Evolutionary conservation across 768 basidiomycete species (phyloP).

Genomic region (Tricholoma sp.): DNA sequence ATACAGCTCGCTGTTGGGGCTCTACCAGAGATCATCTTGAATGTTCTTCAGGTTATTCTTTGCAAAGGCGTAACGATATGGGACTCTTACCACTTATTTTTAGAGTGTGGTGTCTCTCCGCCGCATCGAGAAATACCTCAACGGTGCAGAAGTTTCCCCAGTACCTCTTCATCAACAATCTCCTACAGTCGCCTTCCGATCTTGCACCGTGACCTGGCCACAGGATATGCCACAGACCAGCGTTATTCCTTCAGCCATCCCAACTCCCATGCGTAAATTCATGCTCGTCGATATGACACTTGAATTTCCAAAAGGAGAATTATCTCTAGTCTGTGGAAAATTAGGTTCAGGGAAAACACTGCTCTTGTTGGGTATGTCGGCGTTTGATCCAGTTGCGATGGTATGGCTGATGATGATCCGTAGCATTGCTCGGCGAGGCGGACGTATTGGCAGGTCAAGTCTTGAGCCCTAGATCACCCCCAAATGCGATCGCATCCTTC

Average conservation of each 20-base stretch:
- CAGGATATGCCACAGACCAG: slow-evolving; percentile 54
- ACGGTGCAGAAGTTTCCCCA: slow-evolving; percentile 61
- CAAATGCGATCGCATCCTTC: slow-evolving; percentile 67
- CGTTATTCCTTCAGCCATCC: slow-evolving; percentile 45
- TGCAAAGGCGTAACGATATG: no score
- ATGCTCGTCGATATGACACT: slow-evolving; percentile 73
- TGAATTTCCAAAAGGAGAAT: slow-evolving; percentile 71
- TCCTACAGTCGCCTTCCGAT: slow-evolving; percentile 67
- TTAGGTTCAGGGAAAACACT: slow-evolving; percentile 88
- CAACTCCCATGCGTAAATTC: slow-evolving; percentile 79
- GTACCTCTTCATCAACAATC: slow-evolving; percentile 53
- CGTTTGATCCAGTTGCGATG: background rate
- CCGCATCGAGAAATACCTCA: slow-evolving; percentile 88
- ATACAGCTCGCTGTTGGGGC: slow-evolving; percentile 86
- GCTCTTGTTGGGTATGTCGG: slow-evolving; percentile 53
- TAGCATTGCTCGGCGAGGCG: slow-evolving; percentile 82
- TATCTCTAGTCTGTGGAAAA: slow-evolving; percentile 85
- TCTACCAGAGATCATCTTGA: slow-evolving; percentile 88
- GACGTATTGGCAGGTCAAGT: slow-evolving; percentile 80
- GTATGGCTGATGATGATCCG: slow-evolving; percentile 1
- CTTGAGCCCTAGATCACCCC: slow-evolving; percentile 78
- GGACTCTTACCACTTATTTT: no score
- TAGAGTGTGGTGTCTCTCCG: slow-evolving; percentile 79
- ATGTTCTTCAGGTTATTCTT: slow-evolving; percentile 64
- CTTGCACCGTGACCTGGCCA: slow-evolving; percentile 89